Base-by-base conservation (phyloP, 2,329 filamentous ascomycete genomes). In the Diaporthe velutina region DNA sequence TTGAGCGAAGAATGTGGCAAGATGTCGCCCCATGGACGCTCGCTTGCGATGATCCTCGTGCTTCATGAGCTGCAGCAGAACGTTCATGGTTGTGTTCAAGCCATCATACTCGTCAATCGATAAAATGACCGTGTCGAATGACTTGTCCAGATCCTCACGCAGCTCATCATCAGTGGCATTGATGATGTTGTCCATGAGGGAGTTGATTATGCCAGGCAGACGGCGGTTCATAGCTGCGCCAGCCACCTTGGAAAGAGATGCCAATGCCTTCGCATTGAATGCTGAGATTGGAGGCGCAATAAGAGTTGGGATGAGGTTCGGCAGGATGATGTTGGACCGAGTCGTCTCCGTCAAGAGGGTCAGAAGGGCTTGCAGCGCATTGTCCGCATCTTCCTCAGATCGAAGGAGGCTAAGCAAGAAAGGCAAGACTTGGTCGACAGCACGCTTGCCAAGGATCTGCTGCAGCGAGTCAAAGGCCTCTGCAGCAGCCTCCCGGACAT, bases 101-200 rank as follows among this genome's bases (percentile, higher is more conserved):
- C 97, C 97, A 84, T 99, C 97, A 79, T 92, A 98, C 83, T 98
- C 97, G 83, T 99, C 97, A 75, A 98, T 95, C 28, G 96, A 98
- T 68, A 96, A 87, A 75, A 99, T 89, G 8, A 99, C 95, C 0
- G 94, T 94, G 82, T 98, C 95, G 80, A 99, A 97, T 0, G 97
- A 94, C 67, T 87, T 86, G 78, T 94, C 91, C 15, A 99, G 89
- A 76, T 98, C 96, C 55, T 84, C 84, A 35, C 88, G 90, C 48
- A 98, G 91, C 10, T 86, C 85, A n/a, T 94, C 93, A 73, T 98
- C 94, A 77, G 92, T 91, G 81, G 90, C 91, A 73, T 90, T 89
- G 75, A 98, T 92, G 68, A 98, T 94, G 78, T 95, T 97, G 82
- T 98, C 96, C 93, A 98, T 95, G 60, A 99, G 90, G 3, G 95